Conservation (phyloP, 495 filamentous ascomycete species). For the Aspergillus panamensis region DNA sequence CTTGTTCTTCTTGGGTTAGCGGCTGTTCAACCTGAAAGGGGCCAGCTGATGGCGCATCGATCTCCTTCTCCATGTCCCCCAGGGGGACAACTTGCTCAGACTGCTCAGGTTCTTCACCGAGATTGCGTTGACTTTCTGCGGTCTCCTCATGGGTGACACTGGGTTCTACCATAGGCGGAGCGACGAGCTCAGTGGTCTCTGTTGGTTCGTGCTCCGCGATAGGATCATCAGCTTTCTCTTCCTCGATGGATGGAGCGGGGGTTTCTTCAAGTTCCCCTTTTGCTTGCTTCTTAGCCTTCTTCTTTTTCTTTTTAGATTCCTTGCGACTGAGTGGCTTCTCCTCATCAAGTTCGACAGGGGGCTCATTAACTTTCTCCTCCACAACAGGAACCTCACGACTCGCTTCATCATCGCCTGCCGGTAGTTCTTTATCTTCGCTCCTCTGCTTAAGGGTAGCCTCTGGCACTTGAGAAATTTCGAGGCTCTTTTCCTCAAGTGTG, state of each 20-base stretch:
- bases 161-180: not conserved
- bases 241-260: conserved; percentile 1
- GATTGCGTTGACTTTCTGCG: not conserved
- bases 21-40: too few relatives aligned
- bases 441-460: not conserved
- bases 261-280: conserved; percentile 17
- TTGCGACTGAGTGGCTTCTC: conserved; percentile 18
- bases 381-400: not conserved
- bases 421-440: not conserved
- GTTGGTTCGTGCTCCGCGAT: not conserved
- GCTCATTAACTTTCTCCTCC: not conserved
- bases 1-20: too few relatives aligned
- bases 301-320: conserved; percentile 32
- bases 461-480: not conserved
- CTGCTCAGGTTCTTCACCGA: not conserved
- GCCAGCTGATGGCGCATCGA: too few relatives aligned
- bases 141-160: not conserved
- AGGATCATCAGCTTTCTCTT: conserved; percentile 4
- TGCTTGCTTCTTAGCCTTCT: conserved; percentile 24
- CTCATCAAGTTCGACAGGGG: conserved; percentile 16
- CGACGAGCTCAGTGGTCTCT: not conserved
- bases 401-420: not conserved
- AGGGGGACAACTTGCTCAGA: not conserved
- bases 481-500: not conserved
- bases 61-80: not conserved